Evolutionary conservation across 208 protist genomes (phyloP), one percentile per base, ranked within the genome.

Genomic region (Crithidia thermophila): DNA sequence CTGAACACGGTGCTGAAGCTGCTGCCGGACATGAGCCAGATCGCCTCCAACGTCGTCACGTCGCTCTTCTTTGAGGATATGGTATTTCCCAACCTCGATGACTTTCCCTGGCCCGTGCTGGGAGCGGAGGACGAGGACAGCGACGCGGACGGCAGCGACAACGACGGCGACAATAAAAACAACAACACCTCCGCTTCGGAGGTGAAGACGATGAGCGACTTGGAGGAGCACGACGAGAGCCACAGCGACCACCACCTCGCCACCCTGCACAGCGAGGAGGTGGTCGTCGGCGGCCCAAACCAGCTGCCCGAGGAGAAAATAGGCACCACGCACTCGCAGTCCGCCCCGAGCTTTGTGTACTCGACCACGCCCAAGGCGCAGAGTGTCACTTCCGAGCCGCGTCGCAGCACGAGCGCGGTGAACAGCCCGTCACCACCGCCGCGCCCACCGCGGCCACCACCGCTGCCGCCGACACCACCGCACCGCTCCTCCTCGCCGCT

Each of bases 21-120:
- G 9, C 51, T 95, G 25, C 90, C 90, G 0, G 85, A 95, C 66
- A 79, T 95, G 67, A 91, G 84, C 60, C 36, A 68, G 13, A 31
- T 91, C 49, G 72, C 89, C 40, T 80, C 85, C 18, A 84, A 89
- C 56, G 60, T 95, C 3, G 84, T 95, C 39, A 82, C 79, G 49
- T 79, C 80, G 50, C 67, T 79, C 50, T 65, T 94, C 10, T 94
- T 94, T 33, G 87, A 92, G 45, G 90, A 95, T 57, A 95, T 95
- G 87, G 59, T 92, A 9, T 79, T 87, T 1, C 90, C 90, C 34
- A 87, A 81, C 13, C 78, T 89, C 58, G 90, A 95, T 33, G 87
- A 93, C 62, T 93, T 93, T 23, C 87, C 90, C n/a, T 84, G 81
- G 72, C 81, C 84, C 7, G 67, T 81, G 45, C 40, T 90, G 18